Base-by-base conservation (phyloP, 306 rosid species). In the Begonia peltatifolia region DNA sequence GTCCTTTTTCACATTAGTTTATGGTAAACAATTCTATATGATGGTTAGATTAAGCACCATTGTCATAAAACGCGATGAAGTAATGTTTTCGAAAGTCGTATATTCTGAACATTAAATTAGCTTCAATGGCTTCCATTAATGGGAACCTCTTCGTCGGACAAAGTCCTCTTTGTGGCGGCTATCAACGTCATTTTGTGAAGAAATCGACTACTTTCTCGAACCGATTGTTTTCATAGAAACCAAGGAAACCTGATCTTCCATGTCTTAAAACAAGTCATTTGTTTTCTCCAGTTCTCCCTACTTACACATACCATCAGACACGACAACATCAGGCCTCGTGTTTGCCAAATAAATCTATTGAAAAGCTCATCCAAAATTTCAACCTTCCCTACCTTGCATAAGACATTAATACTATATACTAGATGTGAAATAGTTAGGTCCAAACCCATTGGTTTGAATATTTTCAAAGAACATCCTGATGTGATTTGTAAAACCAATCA, bases 281-380 rank as follows among this genome's bases (percentile, higher is more conserved):
- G 18, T 17, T 44, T 63, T 54, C 54, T 70, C 69, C 13, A 78
- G 38, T 17, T 72, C 50, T 11, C 62, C 70, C 20, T 49, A 55
- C 38, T 42, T 68, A 71, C 79, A 81, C 18, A 71, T 63, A 55
- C 75, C 71, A 15, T 77, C 16, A 54, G 71, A 75, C 71, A 72
- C 66, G 43, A 54, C 23, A 54, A 67, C 59, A 58, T 35, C 41
- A 47, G 72, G 74, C n/a, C 2, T 30, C 47, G 22, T 67, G 79
- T 46, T 35, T 64, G 14, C 9, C 14, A 9, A 52, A 53, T 43
- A 75, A 48, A 0, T 52, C 66, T 48, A 11, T 53, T 41, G 42
- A 71, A 72, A 42, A 72, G 55, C 41, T 67, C 50, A 71, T 66
- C 65, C 48, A 76, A 69, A 55, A 25, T 38, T 52, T 69, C 74